phyloP scores from a whole-genome alignment of 345 rosid species.

The Alliaria petiolata region DNA sequence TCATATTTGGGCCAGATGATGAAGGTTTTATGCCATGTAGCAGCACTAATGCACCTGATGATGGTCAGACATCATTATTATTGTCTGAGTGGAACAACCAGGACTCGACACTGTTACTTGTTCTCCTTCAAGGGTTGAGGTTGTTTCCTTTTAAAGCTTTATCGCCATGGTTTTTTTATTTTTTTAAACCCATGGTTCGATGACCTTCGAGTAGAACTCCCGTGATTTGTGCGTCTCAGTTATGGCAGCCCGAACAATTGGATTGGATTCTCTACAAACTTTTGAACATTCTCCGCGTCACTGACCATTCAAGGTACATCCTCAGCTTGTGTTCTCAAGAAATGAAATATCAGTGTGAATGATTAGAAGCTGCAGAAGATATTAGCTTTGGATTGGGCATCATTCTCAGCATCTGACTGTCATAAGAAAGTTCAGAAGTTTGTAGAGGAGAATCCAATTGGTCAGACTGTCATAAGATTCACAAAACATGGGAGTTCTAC shows the following conservation, averaged over 20 bases:
- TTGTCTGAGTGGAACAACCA: too few relatives aligned
- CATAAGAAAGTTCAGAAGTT: slow-evolving; percentile 48
- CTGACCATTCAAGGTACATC: neutral
- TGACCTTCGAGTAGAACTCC: neutral
- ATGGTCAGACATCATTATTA: too few relatives aligned
- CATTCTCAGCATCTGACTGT: neutral
- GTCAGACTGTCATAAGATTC: slow-evolving; percentile 58
- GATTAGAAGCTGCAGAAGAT: neutral
- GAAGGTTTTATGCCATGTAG: too few relatives aligned
- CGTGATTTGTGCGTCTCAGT: neutral
- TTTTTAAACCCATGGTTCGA: neutral
- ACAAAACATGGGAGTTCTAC: slow-evolving; percentile 54
- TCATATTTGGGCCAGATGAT: too few relatives aligned
- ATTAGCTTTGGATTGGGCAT: neutral
- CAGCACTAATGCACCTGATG: too few relatives aligned
- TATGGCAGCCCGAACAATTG: neutral
- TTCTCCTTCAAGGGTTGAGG: slow-evolving; percentile 78
- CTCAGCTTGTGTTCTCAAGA: neutral
- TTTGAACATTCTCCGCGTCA: neutral
- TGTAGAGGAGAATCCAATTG: slow-evolving; percentile 61
- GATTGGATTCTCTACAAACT: too few relatives aligned
- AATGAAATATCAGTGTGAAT: neutral
- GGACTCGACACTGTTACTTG: slow-evolving; percentile 46
- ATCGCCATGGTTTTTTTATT: neutral
- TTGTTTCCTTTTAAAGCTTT: slow-evolving; percentile 4